phyloP scores from a whole-genome alignment of 176 grass and related monocot genomes.

The sorghum (Sorghum bicolor) region DNA sequence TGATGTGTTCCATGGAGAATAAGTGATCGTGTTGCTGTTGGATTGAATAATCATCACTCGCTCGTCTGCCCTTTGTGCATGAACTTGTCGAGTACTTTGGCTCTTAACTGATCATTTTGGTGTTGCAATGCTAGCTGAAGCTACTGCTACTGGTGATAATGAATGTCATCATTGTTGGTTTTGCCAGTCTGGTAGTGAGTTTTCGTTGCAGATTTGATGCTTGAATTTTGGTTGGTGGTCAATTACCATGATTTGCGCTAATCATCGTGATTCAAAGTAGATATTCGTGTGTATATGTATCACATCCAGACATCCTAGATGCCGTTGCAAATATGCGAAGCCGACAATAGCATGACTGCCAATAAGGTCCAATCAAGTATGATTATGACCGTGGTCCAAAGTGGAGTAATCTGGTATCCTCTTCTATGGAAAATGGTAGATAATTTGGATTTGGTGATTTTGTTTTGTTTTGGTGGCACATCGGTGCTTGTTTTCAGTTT shows the following conservation, averaged over 20 bases:
- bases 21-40: constrained; percentile 9
- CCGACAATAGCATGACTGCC: background rate
- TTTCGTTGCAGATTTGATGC: background rate
- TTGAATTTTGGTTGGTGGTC: background rate
- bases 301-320: background rate
- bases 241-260: background rate
- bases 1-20: constrained; percentile 24
- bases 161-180: background rate
- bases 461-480: background rate
- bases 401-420: background rate
- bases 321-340: background rate
- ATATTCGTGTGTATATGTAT: background rate
- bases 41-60: constrained; percentile 30
- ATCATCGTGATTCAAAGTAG: background rate
- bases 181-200: background rate
- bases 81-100: background rate
- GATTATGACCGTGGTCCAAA: background rate
- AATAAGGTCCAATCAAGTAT: background rate
- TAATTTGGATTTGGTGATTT: background rate
- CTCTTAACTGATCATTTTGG: background rate
- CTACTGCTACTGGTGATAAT: background rate
- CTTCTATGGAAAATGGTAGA: background rate
- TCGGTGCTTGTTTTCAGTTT: background rate
- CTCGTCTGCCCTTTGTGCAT: background rate
- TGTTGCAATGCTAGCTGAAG: background rate